Conservation (phyloP, 2,329 filamentous ascomycete species). For the Pseudocercospora cruenta region DNA sequence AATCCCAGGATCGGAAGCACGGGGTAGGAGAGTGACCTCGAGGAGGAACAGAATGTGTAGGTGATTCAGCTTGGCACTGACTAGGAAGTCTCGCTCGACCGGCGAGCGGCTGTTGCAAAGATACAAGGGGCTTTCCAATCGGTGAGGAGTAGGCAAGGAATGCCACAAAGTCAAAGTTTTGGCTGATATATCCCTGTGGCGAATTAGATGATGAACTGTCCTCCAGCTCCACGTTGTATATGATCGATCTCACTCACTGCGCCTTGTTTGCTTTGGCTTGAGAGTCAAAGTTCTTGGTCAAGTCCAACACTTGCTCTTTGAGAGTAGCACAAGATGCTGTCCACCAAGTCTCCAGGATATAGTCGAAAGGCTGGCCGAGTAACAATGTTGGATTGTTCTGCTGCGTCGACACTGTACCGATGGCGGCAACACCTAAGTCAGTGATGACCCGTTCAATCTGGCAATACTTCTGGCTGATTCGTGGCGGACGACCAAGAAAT, state of each 20-base stretch:
- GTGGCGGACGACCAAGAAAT: conserved; percentile 55
- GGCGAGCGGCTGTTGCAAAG: conserved; percentile 16
- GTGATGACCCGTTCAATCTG: conserved; percentile 34
- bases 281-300: conserved; percentile 31
- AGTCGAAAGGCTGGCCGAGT: conserved; percentile 26
- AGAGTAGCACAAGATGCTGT: conserved; percentile 38
- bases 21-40: conserved; percentile 30
- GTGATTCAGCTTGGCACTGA: conserved; percentile 39
- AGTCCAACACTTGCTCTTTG: conserved; percentile 42
- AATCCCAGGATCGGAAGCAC: conserved; percentile 31
- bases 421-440: background rate
- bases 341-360: conserved; percentile 37
- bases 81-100: conserved; percentile 39
- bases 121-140: conserved; percentile 15
- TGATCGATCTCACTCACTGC: conserved; percentile 7
- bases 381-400: background rate
- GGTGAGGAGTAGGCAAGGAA: conserved; percentile 34
- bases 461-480: conserved; percentile 47
- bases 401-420: background rate
- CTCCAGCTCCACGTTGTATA: background rate
- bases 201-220: no score
- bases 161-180: conserved; percentile 31
- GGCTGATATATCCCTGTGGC: conserved; percentile 2
- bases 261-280: conserved; percentile 4
- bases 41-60: conserved; percentile 41